phyloP scores from a whole-genome alignment of 208 protist genomes.

The Endotrypanum monterogeii region DNA sequence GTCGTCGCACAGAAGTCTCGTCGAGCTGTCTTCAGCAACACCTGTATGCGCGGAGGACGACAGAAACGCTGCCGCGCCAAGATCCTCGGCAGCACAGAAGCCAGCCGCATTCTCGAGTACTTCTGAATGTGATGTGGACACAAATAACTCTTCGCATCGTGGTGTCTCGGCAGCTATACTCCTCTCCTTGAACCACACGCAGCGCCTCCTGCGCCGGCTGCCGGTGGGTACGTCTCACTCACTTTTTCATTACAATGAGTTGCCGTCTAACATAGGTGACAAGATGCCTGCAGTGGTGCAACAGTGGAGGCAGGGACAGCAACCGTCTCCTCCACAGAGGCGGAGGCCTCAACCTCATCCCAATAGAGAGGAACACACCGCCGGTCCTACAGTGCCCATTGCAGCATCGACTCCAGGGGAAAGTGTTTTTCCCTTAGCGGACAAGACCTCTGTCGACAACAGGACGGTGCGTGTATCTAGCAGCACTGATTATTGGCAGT shows the following conservation, averaged over 20 bases:
- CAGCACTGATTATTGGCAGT: not conserved
- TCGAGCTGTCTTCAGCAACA: not conserved
- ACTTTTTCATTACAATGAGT: conserved; percentile 48
- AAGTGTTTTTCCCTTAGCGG: not conserved
- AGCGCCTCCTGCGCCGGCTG: conserved; percentile 50
- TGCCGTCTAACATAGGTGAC: conserved; percentile 39
- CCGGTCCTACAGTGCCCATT: not conserved
- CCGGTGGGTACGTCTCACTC: conserved; percentile 27
- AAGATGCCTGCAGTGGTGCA: conserved; percentile 17
- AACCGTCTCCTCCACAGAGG: not conserved
- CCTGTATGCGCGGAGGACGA: not conserved
- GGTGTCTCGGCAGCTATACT: not conserved
- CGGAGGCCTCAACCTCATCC: not conserved
- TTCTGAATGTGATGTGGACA: not conserved
- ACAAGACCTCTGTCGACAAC: not conserved
- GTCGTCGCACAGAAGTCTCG: not conserved
- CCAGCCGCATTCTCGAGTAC: not conserved
- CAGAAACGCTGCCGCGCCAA: not conserved
- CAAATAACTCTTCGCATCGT: not conserved
- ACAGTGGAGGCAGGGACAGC: not conserved
- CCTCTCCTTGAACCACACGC: conserved; percentile 29
- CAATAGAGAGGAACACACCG: not conserved
- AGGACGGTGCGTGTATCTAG: not conserved
- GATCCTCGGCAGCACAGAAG: not conserved
- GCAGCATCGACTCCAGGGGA: not conserved